Evolutionary conservation across 192 early-diverging fungal species (phyloP).

Genomic region (Chytriomyces sp.): DNA sequence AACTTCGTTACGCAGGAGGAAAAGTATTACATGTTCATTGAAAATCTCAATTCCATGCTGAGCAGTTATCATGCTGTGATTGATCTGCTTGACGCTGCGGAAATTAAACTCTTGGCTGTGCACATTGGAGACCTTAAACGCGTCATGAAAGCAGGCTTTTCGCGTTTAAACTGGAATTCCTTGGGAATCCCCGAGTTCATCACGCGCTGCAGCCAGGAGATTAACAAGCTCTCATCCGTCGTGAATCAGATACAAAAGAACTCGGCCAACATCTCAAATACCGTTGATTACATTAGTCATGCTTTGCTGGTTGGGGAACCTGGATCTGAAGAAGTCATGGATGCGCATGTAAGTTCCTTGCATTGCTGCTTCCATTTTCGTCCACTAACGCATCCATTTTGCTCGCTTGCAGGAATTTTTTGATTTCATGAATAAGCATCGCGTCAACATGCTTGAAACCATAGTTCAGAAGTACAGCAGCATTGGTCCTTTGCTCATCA

Average conservation of each 20-base stretch:
- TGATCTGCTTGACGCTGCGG: constrained; percentile 59
- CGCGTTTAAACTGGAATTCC: constrained; percentile 68
- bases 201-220: constrained; percentile 63
- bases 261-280: constrained; percentile 60
- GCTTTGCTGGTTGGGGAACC: constrained; percentile 59
- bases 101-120: constrained; percentile 54
- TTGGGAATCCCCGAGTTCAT: constrained; percentile 69
- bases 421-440: constrained; percentile 62
- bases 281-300: constrained; percentile 57
- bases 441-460: constrained; percentile 48
- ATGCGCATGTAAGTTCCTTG: constrained; percentile 56
- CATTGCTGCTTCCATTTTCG: not conserved
- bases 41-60: constrained; percentile 62
- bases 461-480: constrained; percentile 61
- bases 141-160: constrained; percentile 68
- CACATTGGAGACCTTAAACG: constrained; percentile 65
- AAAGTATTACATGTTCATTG: constrained; percentile 64
- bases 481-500: constrained; percentile 67
- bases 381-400: not conserved
- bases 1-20: constrained; percentile 58
- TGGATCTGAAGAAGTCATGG: constrained; percentile 51
- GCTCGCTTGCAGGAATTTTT: constrained; percentile 58
- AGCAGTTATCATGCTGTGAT: constrained; percentile 53
- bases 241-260: constrained; percentile 68
- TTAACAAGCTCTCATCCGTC: constrained; percentile 66